Conservation (phyloP, 179 eudicot genomes). For the Pouteria campechiana region DNA sequence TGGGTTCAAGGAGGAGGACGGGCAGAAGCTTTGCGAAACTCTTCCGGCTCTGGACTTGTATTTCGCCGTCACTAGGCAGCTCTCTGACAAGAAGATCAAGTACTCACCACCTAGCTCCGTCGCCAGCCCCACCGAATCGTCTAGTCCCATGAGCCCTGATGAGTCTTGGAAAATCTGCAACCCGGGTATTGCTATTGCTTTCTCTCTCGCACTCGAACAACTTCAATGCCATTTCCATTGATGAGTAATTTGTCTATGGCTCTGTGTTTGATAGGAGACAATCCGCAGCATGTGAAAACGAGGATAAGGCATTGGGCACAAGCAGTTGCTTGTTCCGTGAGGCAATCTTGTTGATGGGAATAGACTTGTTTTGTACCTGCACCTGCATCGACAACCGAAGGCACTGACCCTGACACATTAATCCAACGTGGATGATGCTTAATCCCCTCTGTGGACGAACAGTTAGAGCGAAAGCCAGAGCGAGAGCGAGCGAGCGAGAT, state of each 20-base stretch:
- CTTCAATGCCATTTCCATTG: not conserved
- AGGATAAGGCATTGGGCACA: slow-evolving; percentile 87
- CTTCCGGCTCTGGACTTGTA: slow-evolving; percentile 76
- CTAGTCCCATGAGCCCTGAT: slow-evolving; percentile 41
- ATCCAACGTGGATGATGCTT: no score
- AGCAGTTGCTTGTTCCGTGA: slow-evolving; percentile 78
- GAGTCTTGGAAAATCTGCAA: slow-evolving; percentile 73
- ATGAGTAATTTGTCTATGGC: not conserved
- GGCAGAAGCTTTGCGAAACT: slow-evolving; percentile 48
- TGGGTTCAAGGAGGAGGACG: slow-evolving; percentile 68
- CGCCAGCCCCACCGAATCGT: no score
- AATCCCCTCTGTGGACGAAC: no score
- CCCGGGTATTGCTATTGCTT: slow-evolving; percentile 36
- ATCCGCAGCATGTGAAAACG: slow-evolving; percentile 70
- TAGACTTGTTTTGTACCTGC: no score
- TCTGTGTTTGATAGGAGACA: slow-evolving; percentile 20
- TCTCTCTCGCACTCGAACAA: not conserved
- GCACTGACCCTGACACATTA: no score
- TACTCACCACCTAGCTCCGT: no score
- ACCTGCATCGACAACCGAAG: no score
- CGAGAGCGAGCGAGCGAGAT: no score
- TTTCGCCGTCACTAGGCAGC: slow-evolving; percentile 62
- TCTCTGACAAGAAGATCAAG: slow-evolving; percentile 44
- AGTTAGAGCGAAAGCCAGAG: no score
- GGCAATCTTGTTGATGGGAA: slow-evolving; percentile 41